These are phyloP conservation scores for Cutaneotrichosporon sp. DNA, from an alignment of 1,284 basidiomycete species.

Conservation along the genomic window DNA sequence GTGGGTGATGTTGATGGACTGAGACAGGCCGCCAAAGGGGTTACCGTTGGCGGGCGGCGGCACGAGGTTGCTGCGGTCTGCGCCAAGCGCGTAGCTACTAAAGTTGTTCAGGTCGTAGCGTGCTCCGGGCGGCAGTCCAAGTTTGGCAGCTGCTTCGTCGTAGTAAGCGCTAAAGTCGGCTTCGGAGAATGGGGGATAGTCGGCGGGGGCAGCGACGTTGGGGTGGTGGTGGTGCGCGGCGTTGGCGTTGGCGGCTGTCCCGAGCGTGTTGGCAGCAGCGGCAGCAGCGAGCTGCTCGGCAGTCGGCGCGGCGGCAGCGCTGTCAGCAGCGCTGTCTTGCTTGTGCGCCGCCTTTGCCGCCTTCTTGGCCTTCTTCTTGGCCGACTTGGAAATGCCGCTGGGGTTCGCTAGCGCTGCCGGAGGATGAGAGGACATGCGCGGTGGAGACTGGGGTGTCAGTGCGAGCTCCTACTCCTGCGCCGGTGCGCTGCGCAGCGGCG, in stretches of 20 bases:
- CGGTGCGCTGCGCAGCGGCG: not conserved
- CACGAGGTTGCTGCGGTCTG: constrained; percentile 6
- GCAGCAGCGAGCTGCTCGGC: constrained; percentile 1
- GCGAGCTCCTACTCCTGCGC: no score
- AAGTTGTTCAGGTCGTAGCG: constrained; percentile 2
- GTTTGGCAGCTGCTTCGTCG: constrained; percentile 6
- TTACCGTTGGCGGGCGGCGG: constrained; percentile 22
- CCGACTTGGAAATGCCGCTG: constrained; percentile 43
- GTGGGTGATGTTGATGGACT: constrained; percentile 44
- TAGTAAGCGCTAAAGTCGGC: constrained; percentile 6
- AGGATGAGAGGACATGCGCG: constrained; percentile 36
- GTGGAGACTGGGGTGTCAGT: constrained; percentile 16
- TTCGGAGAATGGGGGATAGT: constrained; percentile 10
- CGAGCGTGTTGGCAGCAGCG: constrained; percentile 1
- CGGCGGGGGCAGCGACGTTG: not conserved
- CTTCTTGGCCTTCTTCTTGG: constrained; percentile 47
- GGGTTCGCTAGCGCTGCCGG: constrained; percentile 19
- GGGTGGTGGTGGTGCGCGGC: no score
- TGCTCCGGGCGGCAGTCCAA: not conserved
- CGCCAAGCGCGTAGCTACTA: constrained; percentile 18
- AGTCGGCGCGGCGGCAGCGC: constrained; percentile 8
- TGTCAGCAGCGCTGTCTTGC: constrained; percentile 7
- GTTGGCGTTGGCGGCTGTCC: not conserved
- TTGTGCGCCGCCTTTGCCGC: constrained; percentile 30
- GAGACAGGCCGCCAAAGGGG: constrained; percentile 27